Conservation (phyloP, 176 grass and related monocot species). For the Musa beccarii region DNA sequence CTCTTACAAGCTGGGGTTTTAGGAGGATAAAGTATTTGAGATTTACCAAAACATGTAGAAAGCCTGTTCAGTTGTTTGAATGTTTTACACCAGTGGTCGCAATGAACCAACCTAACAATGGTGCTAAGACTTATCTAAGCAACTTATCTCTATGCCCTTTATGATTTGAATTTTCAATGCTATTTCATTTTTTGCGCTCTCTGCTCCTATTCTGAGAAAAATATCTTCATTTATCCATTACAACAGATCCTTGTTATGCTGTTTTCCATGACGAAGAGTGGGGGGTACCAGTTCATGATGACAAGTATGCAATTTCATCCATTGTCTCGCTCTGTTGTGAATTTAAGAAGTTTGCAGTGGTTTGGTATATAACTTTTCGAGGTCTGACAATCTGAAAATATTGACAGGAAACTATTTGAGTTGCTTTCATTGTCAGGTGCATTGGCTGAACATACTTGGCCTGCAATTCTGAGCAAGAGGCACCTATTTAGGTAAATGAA, state of each 20-base stretch:
- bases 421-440: constrained; percentile 80
- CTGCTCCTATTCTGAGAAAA: constrained; percentile 2
- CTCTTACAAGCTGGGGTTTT: no score
- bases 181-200: constrained; percentile 21
- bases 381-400: constrained; percentile 29
- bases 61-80: no score
- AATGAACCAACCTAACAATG: background rate
- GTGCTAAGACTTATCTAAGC: background rate
- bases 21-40: no score
- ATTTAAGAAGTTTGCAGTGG: background rate
- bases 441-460: constrained; percentile 83
- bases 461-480: constrained; percentile 87
- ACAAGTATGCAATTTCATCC: constrained; percentile 48
- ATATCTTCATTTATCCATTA: constrained; percentile 29
- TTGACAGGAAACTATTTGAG: constrained; percentile 84
- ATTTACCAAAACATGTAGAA: no score
- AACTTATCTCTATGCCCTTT: no score
- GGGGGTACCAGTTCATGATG: constrained; percentile 86
- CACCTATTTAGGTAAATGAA: constrained; percentile 57
- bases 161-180: no score
- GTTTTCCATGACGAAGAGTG: constrained; percentile 93
- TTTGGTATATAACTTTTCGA: background rate
- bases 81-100: no score
- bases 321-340: background rate
- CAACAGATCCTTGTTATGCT: constrained; percentile 76